These are phyloP conservation scores for Flammula alnicola DNA, from an alignment of 1,284 basidiomycete genomes.

Conservation along the genomic window DNA sequence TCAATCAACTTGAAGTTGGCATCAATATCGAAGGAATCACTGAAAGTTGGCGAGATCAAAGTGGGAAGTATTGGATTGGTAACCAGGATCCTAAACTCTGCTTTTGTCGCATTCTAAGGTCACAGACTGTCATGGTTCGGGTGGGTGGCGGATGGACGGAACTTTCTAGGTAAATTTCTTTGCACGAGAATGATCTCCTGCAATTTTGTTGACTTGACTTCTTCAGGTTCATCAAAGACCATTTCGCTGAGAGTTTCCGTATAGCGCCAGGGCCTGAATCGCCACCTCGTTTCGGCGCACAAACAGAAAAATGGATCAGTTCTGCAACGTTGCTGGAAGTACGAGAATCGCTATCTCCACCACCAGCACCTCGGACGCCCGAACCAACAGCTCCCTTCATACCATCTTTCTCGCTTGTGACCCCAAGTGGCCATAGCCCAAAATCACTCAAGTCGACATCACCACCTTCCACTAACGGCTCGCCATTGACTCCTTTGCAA, in stretches of 20 bases:
- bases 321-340: conserved; percentile 70
- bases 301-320: conserved; percentile 82
- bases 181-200: neutral
- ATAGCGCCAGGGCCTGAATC: conserved; percentile 63
- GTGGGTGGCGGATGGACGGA: conserved; percentile 96
- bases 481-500: conserved; percentile 53
- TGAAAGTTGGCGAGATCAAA: conserved; percentile 88
- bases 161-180: conserved; percentile 73
- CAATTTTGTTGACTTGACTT: conserved; percentile 18
- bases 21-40: conserved; percentile 84
- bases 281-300: conserved; percentile 52
- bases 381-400: conserved; percentile 57
- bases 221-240: conserved; percentile 81
- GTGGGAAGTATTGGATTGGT: conserved; percentile 95
- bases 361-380: conserved; percentile 62
- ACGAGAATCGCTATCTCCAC: conserved; percentile 38
- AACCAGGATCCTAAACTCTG: conserved; percentile 86
- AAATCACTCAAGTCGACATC: conserved; percentile 45
- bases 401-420: conserved; percentile 50
- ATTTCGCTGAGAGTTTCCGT: conserved; percentile 82
- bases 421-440: conserved; percentile 51
- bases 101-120: conserved; percentile 91
- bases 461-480: conserved; percentile 48
- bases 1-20: conserved; percentile 86
- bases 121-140: conserved; percentile 93